Evolutionary conservation across 2,329 filamentous ascomycete species (phyloP).

Genomic region (Whalleya microplaca): DNA sequence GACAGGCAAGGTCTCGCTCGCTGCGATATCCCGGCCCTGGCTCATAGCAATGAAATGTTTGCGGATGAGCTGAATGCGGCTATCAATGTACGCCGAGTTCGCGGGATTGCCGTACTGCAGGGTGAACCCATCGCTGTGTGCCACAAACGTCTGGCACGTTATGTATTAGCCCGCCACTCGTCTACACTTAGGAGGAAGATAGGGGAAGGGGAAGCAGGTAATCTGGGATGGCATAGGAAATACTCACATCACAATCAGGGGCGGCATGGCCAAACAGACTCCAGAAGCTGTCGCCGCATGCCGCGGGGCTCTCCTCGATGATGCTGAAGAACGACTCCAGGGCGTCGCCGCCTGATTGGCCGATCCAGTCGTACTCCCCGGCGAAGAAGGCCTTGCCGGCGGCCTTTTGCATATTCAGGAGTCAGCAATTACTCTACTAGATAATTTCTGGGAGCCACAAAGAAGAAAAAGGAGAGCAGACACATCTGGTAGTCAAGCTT

Average conservation of each 20-base stretch:
- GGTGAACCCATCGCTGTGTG: slow-evolving; percentile 49
- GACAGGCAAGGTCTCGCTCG: slow-evolving; percentile 40
- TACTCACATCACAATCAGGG: slow-evolving; percentile 46
- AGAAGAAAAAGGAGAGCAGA: too few relatives aligned
- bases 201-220: neutral
- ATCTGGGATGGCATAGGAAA: neutral
- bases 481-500: too few relatives aligned
- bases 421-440: too few relatives aligned
- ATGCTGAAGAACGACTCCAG: slow-evolving; percentile 45
- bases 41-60: slow-evolving; percentile 49
- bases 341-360: slow-evolving; percentile 34
- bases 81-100: slow-evolving; percentile 43
- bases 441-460: too few relatives aligned
- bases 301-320: slow-evolving; percentile 43
- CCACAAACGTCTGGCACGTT: slow-evolving; percentile 42
- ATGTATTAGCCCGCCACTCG: neutral
- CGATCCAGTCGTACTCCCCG: slow-evolving; percentile 53
- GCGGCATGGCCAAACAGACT: slow-evolving; percentile 50
- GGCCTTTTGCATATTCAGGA: neutral
- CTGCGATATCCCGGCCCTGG: slow-evolving; percentile 36
- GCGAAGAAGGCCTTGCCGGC: slow-evolving; percentile 47
- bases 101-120: slow-evolving; percentile 49
- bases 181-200: neutral
- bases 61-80: slow-evolving; percentile 45
- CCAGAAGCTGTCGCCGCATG: slow-evolving; percentile 50